phyloP scores from a whole-genome alignment of 257 asterid species.

The Voacanga thouarsii region DNA sequence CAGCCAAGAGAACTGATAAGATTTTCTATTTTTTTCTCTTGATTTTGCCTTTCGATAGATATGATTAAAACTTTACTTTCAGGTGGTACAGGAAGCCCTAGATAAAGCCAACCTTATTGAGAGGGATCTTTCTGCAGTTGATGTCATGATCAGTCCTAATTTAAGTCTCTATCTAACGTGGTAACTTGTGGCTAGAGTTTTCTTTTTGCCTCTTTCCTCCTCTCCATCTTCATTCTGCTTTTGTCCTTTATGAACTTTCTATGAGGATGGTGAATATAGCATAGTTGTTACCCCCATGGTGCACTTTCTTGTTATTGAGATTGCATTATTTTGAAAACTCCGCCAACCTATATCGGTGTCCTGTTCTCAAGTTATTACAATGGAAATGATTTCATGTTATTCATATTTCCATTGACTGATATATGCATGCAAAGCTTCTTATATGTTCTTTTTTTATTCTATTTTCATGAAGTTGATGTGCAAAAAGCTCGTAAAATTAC shows the following conservation, averaged over 20 bases:
- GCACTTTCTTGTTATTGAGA: too few species aligned
- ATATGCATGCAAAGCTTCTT: slow-evolving; percentile 2
- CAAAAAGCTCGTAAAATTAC: slow-evolving; percentile 93
- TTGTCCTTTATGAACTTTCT: neutral
- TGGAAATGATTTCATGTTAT: neutral
- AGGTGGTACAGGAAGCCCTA: slow-evolving; percentile 98
- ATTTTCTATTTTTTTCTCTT: neutral
- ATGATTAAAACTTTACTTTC: slow-evolving; percentile 6
- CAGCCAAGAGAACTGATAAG: neutral
- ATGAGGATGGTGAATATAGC: neutral
- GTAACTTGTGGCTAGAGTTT: slow-evolving; percentile 35
- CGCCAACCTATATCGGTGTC: neutral
- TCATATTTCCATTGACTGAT: neutral
- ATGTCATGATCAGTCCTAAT: slow-evolving; percentile 98
- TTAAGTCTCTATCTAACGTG: slow-evolving; percentile 96
- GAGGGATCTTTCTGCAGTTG: slow-evolving; percentile 93
- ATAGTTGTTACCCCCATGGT: neutral
- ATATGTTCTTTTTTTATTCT: slow-evolving; percentile 11
- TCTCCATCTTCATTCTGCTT: neutral
- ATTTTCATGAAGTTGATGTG: slow-evolving; percentile 71
- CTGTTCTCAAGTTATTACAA: neutral
- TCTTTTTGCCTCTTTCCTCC: slow-evolving; percentile 3
- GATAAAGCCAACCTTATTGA: slow-evolving; percentile 73
- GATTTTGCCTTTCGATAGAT: neutral
- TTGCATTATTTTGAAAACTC: neutral